Base-by-base conservation (phyloP, 345 rosid genomes). In the Hevea brasiliensis region DNA sequence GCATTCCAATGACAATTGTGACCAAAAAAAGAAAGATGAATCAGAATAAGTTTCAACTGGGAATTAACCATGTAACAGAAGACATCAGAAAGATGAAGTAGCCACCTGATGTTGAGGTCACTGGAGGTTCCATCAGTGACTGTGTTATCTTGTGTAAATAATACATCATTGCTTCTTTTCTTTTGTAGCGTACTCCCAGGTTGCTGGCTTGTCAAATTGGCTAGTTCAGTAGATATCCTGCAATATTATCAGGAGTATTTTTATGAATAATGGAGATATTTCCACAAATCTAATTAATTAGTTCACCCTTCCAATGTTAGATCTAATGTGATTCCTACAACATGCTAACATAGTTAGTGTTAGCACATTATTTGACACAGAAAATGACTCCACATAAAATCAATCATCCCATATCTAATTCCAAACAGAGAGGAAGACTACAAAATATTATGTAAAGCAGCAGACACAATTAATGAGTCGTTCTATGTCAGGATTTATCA, bases 221-320 rank as follows among this genome's bases (percentile, higher is more conserved):
- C 72, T 47, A 82, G 72, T 77, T 89, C 94, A 15, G 83, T 78
- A 32, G 94, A 85, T 50, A 86, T 74, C 86, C 94, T 90, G 84
- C 76, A 82, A 62, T 75, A 15, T 48, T 17, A 29, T 48, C 29
- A 54, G 60, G n/a, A n/a, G 23, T 37, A 65, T 11, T 27, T 40
- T 4, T 41, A 41, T n/a, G 44, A 41, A 4, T 41, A 41, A 41
- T 41, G 44, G 6, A 41, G 44, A 41, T 4, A 41, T 41, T 41
- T 18, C 40, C 42, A 24, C 17, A 37, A 45, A 7, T 17, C n/a
- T 18, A 37, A 1, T 41, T 18, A 8, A 41, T 41, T 8, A 4
- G 8, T 41, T 8, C 44, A 41, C 44, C 44, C 44, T 41, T 41
- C 44, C 4, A 8, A 41, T 41, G 4, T 41, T 41, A 41, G 6